Evolutionary conservation across 2,329 filamentous ascomycete genomes (phyloP), one percentile per base, ranked within the genome.

Genomic region (Xylariaceae sp.): DNA sequence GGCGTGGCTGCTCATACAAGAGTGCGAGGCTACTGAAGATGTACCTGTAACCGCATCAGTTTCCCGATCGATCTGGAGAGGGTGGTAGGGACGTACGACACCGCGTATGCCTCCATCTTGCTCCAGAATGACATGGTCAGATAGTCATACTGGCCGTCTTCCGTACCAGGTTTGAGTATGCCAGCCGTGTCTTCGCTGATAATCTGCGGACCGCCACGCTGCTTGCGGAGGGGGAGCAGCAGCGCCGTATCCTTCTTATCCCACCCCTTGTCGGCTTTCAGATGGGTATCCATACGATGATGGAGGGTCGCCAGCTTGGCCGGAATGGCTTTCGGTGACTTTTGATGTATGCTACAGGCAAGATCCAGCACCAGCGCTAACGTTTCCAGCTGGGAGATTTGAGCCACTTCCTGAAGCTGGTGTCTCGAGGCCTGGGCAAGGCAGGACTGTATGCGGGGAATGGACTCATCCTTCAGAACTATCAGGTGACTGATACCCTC

Each of bases 341-440:
- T 79, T 36, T 77, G 70, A 35, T 79, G 72, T 32, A 89, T 61
- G 46, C 75, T 79, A 48, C 81, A 84, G 2, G 75, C 72, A 15
- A 89, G 66, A 50, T 89, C 83, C 13, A 88, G 63, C 29, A 83
- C 67, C 33, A 83, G 67, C 10, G 79, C 67, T 31, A 89, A 55
- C 2, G 79, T 67, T 35, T 77, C 71, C 12, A 88, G 67, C 46
- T 85, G 82, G 5, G 77, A 73, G 24, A 86, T 70, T 27, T 70
- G 66, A 34, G 74, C 66, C n/a, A 71, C 67, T 1, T 72, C 66
- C 24, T 83, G 74, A 9, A 83, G 64, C 51, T 90, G 84, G 34
- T 80, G 72, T 45, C 80, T 84, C 38, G 80, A 68, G 5, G 79
- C 82, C 32, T 80, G 72, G n/a, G 84, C 83, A 43, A 90, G 72